Conservation (phyloP, 2,329 filamentous ascomycete genomes). For the Dactylellina cionopaga region DNA sequence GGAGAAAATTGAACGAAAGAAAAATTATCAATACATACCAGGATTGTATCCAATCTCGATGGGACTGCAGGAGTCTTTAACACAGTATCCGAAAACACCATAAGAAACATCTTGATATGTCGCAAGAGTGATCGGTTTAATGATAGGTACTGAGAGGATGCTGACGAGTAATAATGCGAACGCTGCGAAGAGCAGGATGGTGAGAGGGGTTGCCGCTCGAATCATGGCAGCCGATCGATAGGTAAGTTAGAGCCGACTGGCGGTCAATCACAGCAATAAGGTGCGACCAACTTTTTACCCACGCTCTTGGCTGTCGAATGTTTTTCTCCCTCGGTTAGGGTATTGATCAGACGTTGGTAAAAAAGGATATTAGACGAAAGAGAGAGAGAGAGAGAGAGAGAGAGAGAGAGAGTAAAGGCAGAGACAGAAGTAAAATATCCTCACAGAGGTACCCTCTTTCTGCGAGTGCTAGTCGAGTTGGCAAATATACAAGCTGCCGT, state of each 20-base stretch:
- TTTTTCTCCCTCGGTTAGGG: not conserved
- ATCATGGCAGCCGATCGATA: conserved; percentile 63
- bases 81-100: conserved; percentile 92
- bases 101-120: conserved; percentile 80
- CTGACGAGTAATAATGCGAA: conserved; percentile 87
- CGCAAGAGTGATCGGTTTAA: conserved; percentile 84
- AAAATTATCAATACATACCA: too few relatives aligned
- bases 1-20: conserved; percentile 11
- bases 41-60: conserved; percentile 87
- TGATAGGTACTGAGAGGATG: conserved; percentile 89
- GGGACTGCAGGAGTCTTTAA: conserved; percentile 71
- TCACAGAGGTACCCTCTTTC: conserved; percentile 33
- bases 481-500: too few relatives aligned
- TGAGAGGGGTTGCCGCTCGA: conserved; percentile 89
- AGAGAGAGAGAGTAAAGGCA: not conserved
- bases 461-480: not conserved
- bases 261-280: conserved; percentile 9
- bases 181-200: conserved; percentile 82
- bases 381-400: conserved; percentile 20
- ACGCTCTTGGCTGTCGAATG: not conserved
- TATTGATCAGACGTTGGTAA: not conserved
- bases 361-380: conserved; percentile 9
- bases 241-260: not conserved
- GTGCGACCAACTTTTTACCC: not conserved
- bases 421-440: conserved; percentile 25